Conservation (phyloP, 495 filamentous ascomycete species). For the Penicillium riverlandense region DNA sequence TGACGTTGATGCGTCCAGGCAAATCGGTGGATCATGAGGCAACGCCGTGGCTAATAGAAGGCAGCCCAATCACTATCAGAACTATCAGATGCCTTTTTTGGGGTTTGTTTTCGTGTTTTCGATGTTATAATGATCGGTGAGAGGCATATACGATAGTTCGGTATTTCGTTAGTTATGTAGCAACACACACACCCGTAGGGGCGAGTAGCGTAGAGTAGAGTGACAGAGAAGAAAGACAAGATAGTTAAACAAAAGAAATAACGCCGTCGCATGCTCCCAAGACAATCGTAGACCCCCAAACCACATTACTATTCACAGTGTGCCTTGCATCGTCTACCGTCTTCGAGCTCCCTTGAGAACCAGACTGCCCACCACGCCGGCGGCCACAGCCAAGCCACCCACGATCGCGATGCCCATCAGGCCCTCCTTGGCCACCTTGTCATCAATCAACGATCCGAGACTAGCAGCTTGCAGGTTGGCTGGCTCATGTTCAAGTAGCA, state of each 20-base stretch:
- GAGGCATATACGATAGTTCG: background rate
- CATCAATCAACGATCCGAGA: constrained; percentile 79
- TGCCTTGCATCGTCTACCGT: constrained; percentile 46
- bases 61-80: constrained; percentile 20
- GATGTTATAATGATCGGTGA: background rate
- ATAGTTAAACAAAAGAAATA: background rate
- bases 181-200: too few relatives aligned
- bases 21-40: background rate
- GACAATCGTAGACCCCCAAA: too few relatives aligned
- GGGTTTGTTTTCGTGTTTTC: too few relatives aligned
- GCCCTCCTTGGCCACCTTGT: constrained; percentile 92
- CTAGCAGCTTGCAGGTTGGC: constrained; percentile 83
- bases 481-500: constrained; percentile 81
- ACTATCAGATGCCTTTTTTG: constrained; percentile 6
- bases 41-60: constrained; percentile 1
- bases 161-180: too few relatives aligned
- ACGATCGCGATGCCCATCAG: constrained; percentile 94
- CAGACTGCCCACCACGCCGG: constrained; percentile 85
- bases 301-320: background rate
- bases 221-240: background rate
- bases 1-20: too few relatives aligned
- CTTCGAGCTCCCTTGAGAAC: constrained; percentile 64
- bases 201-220: background rate
- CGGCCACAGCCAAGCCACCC: constrained; percentile 85
- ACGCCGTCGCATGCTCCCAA: background rate